These are phyloP conservation scores for Mucor ambiguus DNA, from an alignment of 371 early-diverging fungal genomes.

Conservation along the genomic window DNA sequence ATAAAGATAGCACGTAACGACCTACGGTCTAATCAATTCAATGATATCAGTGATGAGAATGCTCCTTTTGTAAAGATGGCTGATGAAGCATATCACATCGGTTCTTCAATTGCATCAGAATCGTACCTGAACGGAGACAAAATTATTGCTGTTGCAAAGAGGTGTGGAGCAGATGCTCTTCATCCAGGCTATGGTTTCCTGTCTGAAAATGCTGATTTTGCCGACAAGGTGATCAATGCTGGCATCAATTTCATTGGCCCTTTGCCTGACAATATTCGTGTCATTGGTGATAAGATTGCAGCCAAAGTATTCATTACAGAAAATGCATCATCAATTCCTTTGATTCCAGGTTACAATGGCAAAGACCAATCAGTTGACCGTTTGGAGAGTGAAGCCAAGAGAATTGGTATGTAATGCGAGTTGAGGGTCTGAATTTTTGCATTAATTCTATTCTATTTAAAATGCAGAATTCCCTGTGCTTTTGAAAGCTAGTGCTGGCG, in stretches of 20 bases:
- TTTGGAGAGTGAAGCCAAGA: conserved; percentile 55
- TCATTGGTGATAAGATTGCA: conserved; percentile 95
- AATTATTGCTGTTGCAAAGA: conserved; percentile 59
- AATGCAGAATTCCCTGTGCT: conserved; percentile 81
- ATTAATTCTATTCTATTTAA: not conserved
- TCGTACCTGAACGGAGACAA: conserved; percentile 72
- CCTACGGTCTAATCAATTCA: not conserved
- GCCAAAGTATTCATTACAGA: conserved; percentile 63
- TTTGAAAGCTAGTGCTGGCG: conserved; percentile 89
- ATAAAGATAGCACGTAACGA: not conserved
- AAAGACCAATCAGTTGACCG: conserved; percentile 63
- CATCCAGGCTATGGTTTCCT: conserved; percentile 94
- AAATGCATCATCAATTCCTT: conserved; percentile 74
- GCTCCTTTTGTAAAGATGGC: conserved; percentile 84
- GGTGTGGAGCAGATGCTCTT: conserved; percentile 76
- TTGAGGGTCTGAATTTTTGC: too few relatives aligned
- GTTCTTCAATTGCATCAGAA: conserved; percentile 71
- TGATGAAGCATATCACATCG: conserved; percentile 78
- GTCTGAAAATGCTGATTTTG: conserved; percentile 82
- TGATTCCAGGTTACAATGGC: conserved; percentile 93
- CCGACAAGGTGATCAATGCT: conserved; percentile 63
- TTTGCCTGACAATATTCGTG: conserved; percentile 75
- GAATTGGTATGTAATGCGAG: conserved; percentile 39
- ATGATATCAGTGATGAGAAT: conserved; percentile 71
- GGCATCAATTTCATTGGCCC: conserved; percentile 85